A percentile compares a stretch with the other conserved stretches of the same genome.
These are phyloP conservation scores for Terana coerulea DNA, from an alignment of 768 basidiomycete species.

Conservation along the genomic window DNA sequence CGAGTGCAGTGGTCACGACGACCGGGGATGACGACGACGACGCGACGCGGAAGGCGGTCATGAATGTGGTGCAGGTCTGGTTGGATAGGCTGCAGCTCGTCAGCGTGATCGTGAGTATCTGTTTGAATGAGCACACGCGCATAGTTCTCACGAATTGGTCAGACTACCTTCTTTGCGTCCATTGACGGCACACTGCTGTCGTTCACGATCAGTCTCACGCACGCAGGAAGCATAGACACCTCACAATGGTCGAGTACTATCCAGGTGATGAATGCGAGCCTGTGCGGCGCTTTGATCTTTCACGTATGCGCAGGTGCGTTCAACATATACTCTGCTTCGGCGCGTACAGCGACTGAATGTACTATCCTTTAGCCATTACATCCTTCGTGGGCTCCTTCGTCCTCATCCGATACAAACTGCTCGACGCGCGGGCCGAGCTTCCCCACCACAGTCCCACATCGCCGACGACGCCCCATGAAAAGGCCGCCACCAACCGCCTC, in stretches of 20 bases:
- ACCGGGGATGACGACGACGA: conserved; percentile 34
- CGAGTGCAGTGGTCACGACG: neutral
- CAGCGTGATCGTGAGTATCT: conserved; percentile 44
- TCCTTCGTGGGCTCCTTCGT: conserved; percentile 16
- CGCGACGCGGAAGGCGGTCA: conserved; percentile 39
- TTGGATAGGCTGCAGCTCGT: conserved; percentile 56
- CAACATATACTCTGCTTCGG: neutral
- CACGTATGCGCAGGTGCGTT: conserved; percentile 14
- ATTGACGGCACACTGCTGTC: conserved; percentile 31
- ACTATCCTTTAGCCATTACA: conserved; percentile 8
- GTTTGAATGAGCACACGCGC: neutral
- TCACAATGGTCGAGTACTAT: conserved; percentile 4
- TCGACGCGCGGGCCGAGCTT: conserved; percentile 1
- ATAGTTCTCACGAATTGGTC: neutral
- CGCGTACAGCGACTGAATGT: neutral
- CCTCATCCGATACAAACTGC: conserved; percentile 17
- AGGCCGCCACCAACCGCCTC: neutral
- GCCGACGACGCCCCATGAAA: neutral
- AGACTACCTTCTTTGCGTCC: conserved; percentile 60
- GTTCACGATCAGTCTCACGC: conserved; percentile 3
- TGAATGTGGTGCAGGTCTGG: conserved; percentile 51
- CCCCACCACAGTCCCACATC: neutral
- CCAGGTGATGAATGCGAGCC: conserved; percentile 10
- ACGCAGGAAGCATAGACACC: neutral
- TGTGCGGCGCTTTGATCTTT: conserved; percentile 12